Conservation (phyloP, 495 filamentous ascomycete species). For the Cryomyces minteri region DNA sequence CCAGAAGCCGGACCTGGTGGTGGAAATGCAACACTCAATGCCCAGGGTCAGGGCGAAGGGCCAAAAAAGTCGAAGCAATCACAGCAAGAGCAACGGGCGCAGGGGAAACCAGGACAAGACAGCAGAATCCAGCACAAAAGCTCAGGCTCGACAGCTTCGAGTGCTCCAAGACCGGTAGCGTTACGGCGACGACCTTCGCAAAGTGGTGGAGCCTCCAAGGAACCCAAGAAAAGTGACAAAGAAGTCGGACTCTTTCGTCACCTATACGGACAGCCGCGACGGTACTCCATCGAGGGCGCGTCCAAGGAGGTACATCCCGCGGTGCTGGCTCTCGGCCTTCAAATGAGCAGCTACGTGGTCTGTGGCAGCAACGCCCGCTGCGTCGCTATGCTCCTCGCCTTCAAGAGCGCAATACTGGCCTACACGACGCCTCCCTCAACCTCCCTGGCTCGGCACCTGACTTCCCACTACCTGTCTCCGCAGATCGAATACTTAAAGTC, state of each 20-base stretch:
- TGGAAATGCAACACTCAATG: too few species aligned
- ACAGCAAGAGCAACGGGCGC: background rate
- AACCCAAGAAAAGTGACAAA: too few species aligned
- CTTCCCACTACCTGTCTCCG: conserved; percentile 74
- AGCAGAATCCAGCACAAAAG: conserved; percentile 1
- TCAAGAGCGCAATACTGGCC: conserved; percentile 57
- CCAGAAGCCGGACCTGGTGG: too few species aligned
- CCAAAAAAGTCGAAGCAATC: too few species aligned
- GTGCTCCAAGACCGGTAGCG: conserved; percentile 1
- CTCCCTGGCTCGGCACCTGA: conserved; percentile 76
- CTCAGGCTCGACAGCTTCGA: background rate
- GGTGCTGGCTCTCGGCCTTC: conserved; percentile 66
- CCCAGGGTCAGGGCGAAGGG: too few species aligned
- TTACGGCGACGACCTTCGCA: conserved; percentile 6
- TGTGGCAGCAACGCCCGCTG: conserved; percentile 82
- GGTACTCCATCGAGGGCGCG: conserved; percentile 53
- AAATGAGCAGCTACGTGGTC: conserved; percentile 76
- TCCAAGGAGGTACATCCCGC: conserved; percentile 83
- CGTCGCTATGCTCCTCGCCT: conserved; percentile 70
- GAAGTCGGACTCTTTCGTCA: conserved; percentile 62
- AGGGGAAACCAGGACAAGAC: conserved; percentile 2
- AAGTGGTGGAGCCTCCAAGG: background rate
- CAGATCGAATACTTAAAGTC: conserved; percentile 90
- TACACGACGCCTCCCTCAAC: conserved; percentile 75
- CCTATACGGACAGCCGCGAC: conserved; percentile 53